Conservation (phyloP, 164 flowering plant genomes). For the Amborella trichopoda region DNA sequence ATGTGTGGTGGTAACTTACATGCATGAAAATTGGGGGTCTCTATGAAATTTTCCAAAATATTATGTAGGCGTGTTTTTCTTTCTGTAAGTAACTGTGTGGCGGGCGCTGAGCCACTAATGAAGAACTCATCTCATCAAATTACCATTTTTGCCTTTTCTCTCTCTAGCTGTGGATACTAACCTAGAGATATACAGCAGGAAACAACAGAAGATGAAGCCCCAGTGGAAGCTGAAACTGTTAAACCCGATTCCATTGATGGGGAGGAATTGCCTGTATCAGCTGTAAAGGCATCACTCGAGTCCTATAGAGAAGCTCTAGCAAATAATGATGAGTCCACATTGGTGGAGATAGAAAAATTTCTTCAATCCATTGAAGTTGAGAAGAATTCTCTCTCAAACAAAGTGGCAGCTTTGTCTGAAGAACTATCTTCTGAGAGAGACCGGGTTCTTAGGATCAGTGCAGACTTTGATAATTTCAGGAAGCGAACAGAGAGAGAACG, state of each 20-base stretch:
- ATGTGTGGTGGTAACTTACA: too few relatives aligned
- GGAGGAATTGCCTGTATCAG: constrained; percentile 40
- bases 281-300: constrained; percentile 27
- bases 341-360: constrained; percentile 50
- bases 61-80: too few relatives aligned
- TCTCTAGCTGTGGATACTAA: too few relatives aligned
- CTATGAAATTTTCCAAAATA: too few relatives aligned
- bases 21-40: too few relatives aligned
- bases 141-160: too few relatives aligned
- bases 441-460: constrained; percentile 66
- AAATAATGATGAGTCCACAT: constrained; percentile 41
- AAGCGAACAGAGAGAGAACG: constrained; percentile 91
- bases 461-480: constrained; percentile 90
- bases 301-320: constrained; percentile 72
- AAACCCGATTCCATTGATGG: constrained; percentile 20
- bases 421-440: constrained; percentile 51
- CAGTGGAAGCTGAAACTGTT: constrained; percentile 23
- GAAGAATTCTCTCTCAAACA: constrained; percentile 38
- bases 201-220: constrained; percentile 29
- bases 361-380: constrained; percentile 59
- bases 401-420: constrained; percentile 38
- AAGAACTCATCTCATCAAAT: too few relatives aligned
- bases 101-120: too few relatives aligned
- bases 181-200: constrained; percentile 52
- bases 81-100: too few relatives aligned